Base-by-base conservation (phyloP, 768 basidiomycete genomes). In the Trametes cubensis region DNA sequence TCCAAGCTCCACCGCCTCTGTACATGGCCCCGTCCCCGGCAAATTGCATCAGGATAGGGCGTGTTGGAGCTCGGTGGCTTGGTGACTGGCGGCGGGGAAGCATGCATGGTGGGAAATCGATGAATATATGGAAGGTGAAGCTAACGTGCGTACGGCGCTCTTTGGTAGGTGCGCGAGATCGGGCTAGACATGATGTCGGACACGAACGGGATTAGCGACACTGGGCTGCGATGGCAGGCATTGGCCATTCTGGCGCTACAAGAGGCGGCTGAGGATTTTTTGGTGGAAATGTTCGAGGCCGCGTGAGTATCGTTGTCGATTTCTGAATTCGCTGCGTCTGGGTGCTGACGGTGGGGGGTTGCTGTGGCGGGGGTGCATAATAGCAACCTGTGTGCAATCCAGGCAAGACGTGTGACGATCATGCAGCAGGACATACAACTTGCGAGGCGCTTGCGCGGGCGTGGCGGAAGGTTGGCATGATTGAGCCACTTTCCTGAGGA, bases 261-360 rank as follows among this genome's bases (percentile, higher is more conserved):
- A 70, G 97, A 99, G 75, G 97, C 97, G 14, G 93, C 95, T 20
- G 95, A 97, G 74, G 94, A 94, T 14, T 97, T 85, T 69, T 80
- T 98, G 18, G 93, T 99, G n/a, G 95, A 98, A 76, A 77, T 98
- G 45, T 98, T 99, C 65, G 97, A 99, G 76, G 97, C 98, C 76
- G 94, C 96, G 93, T 98, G 75, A 79, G 95, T n/a, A n/a, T n/a
- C n/a, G n/a, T n/a, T n/a, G n/a, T n/a, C n/a, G n/a, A n/a, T n/a
- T n/a, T n/a, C n/a, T n/a, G n/a, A n/a, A n/a, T n/a, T n/a, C n/a
- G n/a, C n/a, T n/a, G n/a, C n/a, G n/a, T n/a, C n/a, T n/a, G n/a
- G n/a, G n/a, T n/a, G n/a, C 28, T n/a, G 47, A 25, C 11, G 13
- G 55, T 17, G n/a, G 17, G 52, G 61, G 20, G n/a, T n/a, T n/a